Conservation (phyloP, 768 basidiomycete genomes). For the Dacryopinax primogenitus region DNA sequence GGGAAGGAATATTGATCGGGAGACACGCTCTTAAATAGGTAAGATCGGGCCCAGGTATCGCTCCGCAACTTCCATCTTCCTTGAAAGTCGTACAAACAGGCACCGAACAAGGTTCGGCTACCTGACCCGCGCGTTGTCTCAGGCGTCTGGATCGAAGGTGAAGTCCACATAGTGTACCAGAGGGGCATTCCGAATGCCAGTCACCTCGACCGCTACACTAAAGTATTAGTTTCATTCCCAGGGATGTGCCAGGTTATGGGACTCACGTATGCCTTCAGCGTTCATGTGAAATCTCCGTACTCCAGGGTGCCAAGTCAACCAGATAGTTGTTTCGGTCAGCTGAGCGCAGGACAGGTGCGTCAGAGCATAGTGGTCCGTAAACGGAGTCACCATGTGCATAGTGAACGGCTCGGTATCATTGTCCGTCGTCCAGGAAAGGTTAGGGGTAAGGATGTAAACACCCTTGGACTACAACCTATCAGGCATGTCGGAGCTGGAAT, state of each 20-base stretch:
- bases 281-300: not conserved
- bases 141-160: not conserved
- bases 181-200: not conserved
- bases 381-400: not conserved
- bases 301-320: slow-evolving; percentile 6
- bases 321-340: slow-evolving; percentile 9
- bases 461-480: not conserved
- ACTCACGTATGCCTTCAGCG: slow-evolving; percentile 6
- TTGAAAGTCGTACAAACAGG: not conserved
- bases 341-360: slow-evolving; percentile 8
- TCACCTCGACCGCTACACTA: not conserved
- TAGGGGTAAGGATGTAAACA: not conserved
- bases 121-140: not conserved
- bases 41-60: not conserved
- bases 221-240: not conserved
- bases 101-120: not conserved
- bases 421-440: not conserved
- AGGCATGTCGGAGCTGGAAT: not conserved
- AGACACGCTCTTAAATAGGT: not conserved
- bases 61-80: not conserved
- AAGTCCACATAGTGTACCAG: not conserved
- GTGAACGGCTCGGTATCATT: not conserved
- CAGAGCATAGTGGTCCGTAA: slow-evolving; percentile 1
- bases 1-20: not conserved
- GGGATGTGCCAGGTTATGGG: not conserved